Base-by-base conservation (phyloP, 1,284 basidiomycete genomes). In the Trichosporon coremiiforme region DNA sequence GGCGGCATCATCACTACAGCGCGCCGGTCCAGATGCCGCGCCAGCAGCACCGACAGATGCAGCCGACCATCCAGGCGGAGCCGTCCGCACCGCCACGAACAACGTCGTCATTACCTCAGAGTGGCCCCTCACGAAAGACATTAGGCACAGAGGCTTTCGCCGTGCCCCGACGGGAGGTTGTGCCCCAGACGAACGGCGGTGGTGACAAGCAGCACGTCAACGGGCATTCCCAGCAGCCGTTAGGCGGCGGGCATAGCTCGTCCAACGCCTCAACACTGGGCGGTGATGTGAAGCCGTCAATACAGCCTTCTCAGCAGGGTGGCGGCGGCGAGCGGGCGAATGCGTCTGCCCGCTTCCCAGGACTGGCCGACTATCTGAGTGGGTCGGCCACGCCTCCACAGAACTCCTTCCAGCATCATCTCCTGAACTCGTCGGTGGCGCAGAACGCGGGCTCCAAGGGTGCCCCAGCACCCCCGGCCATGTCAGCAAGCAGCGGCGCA, bases 341-440 rank as follows among this genome's bases (percentile, higher is more conserved):
- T 22, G 68, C 70, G 15, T 68, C 72, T 12, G 64, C 72, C 0
- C 60, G 75, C 15, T 79, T 77, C 60, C 72, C 77, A 3, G 75
- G 74, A 3, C 68, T 79, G 67, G 72, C 74, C 4, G 78, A 79
- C 47, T 79, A 77, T 47, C 70, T 79, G 8, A 71, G 70, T 0
- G 75, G 73, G 1, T 71, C 74, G 2, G 70, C 66, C 12, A 70
- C 67, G 38, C 69, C 65, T 4, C 68, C 72, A 2, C 72, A 73
- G 25, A 69, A 73, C 47, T 66, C 72, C 0, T 73, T 73, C 66
- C 73, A 55, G 45, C 74, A 64, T 65, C 71, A 66, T 47, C 72
- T 67, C 33, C 60, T 71, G 36, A 65, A 63, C 33, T 57, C 29
- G 9, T 35, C 65, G 7, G 22, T 41, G 20, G 36, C 64, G 20